phyloP scores from a whole-genome alignment of 495 filamentous ascomycete genomes.

The Bacidia gigantensis region DNA sequence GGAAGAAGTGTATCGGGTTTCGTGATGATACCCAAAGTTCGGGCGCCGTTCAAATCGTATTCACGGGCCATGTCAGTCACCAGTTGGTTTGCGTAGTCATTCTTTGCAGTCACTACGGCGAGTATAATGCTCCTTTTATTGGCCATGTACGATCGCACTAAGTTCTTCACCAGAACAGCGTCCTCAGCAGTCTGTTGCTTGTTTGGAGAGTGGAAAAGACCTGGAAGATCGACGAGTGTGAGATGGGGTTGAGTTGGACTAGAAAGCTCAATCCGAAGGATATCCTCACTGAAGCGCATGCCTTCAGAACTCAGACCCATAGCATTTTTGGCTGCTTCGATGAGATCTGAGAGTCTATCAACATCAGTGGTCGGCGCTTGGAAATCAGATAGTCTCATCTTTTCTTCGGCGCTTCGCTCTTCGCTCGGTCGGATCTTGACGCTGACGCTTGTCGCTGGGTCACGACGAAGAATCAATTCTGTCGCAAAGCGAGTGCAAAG shows the following conservation, averaged over 20 bases:
- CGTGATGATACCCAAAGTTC: constrained; percentile 13
- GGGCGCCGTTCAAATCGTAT: constrained; percentile 55
- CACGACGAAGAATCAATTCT: constrained; percentile 40
- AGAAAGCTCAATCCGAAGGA: constrained; percentile 38
- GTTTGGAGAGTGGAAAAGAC: constrained; percentile 30
- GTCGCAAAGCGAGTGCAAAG: constrained; percentile 46
- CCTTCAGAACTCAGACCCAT: constrained; percentile 36
- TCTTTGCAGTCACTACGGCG: constrained; percentile 13
- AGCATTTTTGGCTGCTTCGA: constrained; percentile 34
- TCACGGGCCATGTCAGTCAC: constrained; percentile 63
- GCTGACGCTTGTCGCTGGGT: neutral
- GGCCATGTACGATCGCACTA: constrained; percentile 13
- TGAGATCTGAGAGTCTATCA: constrained; percentile 24
- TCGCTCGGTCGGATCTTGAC: neutral
- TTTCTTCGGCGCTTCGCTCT: neutral
- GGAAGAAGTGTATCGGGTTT: constrained; percentile 18
- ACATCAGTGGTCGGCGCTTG: neutral
- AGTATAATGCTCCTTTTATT: constrained; percentile 14
- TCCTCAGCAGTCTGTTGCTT: constrained; percentile 9
- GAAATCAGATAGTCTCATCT: neutral
- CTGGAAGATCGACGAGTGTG: constrained; percentile 44
- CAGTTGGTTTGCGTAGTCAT: constrained; percentile 15
- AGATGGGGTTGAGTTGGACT: constrained; percentile 40
- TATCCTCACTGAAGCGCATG: constrained; percentile 33
- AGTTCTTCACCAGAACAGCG: constrained; percentile 4